Evolutionary conservation across 2,329 filamentous ascomycete species (phyloP).

Genomic region (Nemania sp.): DNA sequence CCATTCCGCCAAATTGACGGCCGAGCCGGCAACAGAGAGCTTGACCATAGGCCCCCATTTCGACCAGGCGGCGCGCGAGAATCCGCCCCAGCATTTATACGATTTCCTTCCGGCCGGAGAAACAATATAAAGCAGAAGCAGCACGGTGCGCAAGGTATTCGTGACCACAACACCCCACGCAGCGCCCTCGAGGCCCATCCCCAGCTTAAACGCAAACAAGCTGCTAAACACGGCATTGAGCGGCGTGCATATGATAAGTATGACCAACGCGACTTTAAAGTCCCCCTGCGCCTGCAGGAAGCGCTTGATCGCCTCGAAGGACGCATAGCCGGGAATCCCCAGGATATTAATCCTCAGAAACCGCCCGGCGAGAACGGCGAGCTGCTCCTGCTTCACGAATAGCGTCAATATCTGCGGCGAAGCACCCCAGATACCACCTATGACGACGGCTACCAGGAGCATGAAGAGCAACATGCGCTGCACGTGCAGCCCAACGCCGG

Average conservation of each 20-base stretch:
- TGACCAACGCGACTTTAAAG: slow-evolving; percentile 48
- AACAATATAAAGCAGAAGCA: slow-evolving; percentile 51
- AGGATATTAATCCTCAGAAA: slow-evolving; percentile 53
- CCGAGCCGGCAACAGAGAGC: slow-evolving; percentile 44
- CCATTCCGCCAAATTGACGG: slow-evolving; percentile 48
- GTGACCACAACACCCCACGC: slow-evolving; percentile 53
- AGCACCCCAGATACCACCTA: slow-evolving; percentile 52
- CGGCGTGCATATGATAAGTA: slow-evolving; percentile 52
- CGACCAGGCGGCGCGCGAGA: slow-evolving; percentile 40
- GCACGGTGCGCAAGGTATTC: slow-evolving; percentile 51
- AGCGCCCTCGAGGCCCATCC: slow-evolving; percentile 54
- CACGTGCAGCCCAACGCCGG: slow-evolving; percentile 54
- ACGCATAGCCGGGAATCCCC: slow-evolving; percentile 56
- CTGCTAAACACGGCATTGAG: slow-evolving; percentile 55
- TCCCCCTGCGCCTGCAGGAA: slow-evolving; percentile 59
- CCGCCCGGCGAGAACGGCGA: slow-evolving; percentile 51
- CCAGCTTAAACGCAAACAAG: slow-evolving; percentile 47
- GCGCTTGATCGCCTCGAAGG: slow-evolving; percentile 57
- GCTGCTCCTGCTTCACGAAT: slow-evolving; percentile 50
- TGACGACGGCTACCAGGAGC: slow-evolving; percentile 50
- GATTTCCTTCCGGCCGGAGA: slow-evolving; percentile 45
- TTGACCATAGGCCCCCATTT: slow-evolving; percentile 47
- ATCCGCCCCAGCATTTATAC: slow-evolving; percentile 49
- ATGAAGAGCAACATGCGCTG: slow-evolving; percentile 57
- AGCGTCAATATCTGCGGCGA: slow-evolving; percentile 50